phyloP scores from a whole-genome alignment of 192 early-diverging fungal genomes.

The Backusella liffmaniae region DNA sequence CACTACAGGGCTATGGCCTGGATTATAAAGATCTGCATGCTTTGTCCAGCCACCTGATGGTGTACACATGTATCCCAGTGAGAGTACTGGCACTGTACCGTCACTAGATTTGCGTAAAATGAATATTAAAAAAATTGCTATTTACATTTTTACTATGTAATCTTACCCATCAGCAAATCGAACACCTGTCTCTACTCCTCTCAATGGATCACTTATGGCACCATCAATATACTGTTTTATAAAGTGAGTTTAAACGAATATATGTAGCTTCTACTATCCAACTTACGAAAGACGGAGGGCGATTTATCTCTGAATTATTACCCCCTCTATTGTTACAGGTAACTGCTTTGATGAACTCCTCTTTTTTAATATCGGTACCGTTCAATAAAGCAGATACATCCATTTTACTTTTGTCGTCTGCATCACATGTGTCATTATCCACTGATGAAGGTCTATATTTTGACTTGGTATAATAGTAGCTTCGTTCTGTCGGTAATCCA shows the following conservation, averaged over 20 bases:
- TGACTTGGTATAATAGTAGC: slow-evolving; percentile 66
- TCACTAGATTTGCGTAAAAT: slow-evolving; percentile 53
- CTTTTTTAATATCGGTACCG: slow-evolving; percentile 1
- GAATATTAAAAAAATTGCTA: too few relatives aligned
- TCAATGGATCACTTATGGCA: slow-evolving; percentile 49
- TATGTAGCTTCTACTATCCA: background rate
- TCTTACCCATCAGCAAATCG: slow-evolving; percentile 65
- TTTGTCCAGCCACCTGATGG: slow-evolving; percentile 72
- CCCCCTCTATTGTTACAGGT: slow-evolving; percentile 18
- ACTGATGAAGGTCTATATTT: slow-evolving; percentile 32
- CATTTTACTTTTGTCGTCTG: background rate
- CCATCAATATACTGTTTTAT: slow-evolving; percentile 49
- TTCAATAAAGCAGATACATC: background rate
- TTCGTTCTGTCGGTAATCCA: slow-evolving; percentile 76
- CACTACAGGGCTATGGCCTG: slow-evolving; percentile 62
- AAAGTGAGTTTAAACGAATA: background rate
- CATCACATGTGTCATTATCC: background rate
- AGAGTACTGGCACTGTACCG: slow-evolving; percentile 84
- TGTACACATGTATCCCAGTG: slow-evolving; percentile 82
- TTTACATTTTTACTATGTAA: background rate
- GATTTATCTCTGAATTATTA: background rate
- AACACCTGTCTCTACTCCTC: slow-evolving; percentile 66
- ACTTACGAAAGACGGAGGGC: slow-evolving; percentile 4
- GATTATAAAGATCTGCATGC: slow-evolving; percentile 69
- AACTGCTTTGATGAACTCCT: background rate